Evolutionary conservation across 768 basidiomycete genomes (phyloP), one percentile per base, ranked within the genome.

Genomic region (Gautieria morchelliformis): DNA sequence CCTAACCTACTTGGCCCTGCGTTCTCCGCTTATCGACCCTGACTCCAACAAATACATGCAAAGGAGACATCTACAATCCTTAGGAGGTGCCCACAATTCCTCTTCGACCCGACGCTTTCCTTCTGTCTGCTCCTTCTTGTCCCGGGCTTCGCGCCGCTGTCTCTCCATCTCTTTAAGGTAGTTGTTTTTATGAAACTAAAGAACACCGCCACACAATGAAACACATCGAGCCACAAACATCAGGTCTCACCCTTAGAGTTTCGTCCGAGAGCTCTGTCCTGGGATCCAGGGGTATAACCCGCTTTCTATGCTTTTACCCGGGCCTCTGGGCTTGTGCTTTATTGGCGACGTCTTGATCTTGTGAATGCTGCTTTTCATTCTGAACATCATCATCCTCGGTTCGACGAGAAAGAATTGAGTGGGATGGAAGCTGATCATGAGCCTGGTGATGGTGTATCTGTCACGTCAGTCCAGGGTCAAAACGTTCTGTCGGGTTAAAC

Each of bases 251-350:
- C 74, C 84, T 86, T 45, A 93, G 72, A 69, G 93, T 88, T 4
- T 87, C 84, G 58, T 91, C 87, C 5, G 89, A 88, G 39, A 93
- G 70, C 65, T 93, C 90, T 5, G 83, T 93, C 59, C 87, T 77
- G 5, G 76, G 70, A 67, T 93, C 90, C 7, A 92, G 67, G 4
- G 87, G 70, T 42, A 84, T 75, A 10, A 78, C 62, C 2, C 73
- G 72, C 59, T 79, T 85, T 56, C 74, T 68, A 65, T 80, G 87
- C 63, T 56, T 65, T 40, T 14, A 35, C 20, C 40, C 50, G 40
- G 52, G 20, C 50, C 39, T 56, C 20, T 32, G 7, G 14, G 10
- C 45, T 14, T 37, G 4, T 19, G 32, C 20, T n/a, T 52, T 15
- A 30, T 33, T 30, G 48, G 20, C 6, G 7, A 8, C 9, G 9